Conservation (phyloP, 192 early-diverging fungal genomes). For the Endogone sp. region DNA sequence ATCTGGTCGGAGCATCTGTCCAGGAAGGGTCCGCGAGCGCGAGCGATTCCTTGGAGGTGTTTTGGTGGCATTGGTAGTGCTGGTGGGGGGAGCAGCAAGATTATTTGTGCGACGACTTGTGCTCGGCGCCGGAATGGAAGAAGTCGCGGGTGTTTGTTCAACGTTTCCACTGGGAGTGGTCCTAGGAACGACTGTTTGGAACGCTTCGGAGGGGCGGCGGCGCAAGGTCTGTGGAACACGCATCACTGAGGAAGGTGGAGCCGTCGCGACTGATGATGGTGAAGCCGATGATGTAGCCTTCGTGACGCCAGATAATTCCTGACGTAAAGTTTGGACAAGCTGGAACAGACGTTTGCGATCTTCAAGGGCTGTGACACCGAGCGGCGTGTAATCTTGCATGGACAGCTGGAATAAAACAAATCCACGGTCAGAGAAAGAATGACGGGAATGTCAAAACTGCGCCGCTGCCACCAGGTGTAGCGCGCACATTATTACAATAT, state of each 20-base stretch:
- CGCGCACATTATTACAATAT: not conserved
- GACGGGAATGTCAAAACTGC: conserved; percentile 4
- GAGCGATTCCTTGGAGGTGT: conserved; percentile 6
- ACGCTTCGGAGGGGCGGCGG: conserved; percentile 8
- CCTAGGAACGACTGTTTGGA: not conserved
- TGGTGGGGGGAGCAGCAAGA: not conserved
- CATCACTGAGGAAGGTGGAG: conserved; percentile 4
- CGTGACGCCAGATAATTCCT: conserved; percentile 11
- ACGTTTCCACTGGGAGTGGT: not conserved
- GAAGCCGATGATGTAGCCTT: not conserved
- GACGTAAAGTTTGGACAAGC: conserved; percentile 33
- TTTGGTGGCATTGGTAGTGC: not conserved
- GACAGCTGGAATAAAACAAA: conserved; percentile 48
- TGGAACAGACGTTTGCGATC: conserved; percentile 55
- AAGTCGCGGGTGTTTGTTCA: not conserved
- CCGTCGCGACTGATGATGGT: conserved; percentile 26
- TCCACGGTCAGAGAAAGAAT: not conserved
- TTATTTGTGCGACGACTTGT: not conserved
- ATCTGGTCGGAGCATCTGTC: conserved; percentile 17
- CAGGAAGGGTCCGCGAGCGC: conserved; percentile 20
- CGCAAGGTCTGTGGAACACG: conserved; percentile 15
- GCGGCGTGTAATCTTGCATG: conserved; percentile 68
- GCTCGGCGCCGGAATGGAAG: not conserved
- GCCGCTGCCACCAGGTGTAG: not conserved
- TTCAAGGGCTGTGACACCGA: conserved; percentile 55